These are phyloP conservation scores for Venturia oleaginea DNA, from an alignment of 2,329 filamentous ascomycete genomes.

Conservation along the genomic window DNA sequence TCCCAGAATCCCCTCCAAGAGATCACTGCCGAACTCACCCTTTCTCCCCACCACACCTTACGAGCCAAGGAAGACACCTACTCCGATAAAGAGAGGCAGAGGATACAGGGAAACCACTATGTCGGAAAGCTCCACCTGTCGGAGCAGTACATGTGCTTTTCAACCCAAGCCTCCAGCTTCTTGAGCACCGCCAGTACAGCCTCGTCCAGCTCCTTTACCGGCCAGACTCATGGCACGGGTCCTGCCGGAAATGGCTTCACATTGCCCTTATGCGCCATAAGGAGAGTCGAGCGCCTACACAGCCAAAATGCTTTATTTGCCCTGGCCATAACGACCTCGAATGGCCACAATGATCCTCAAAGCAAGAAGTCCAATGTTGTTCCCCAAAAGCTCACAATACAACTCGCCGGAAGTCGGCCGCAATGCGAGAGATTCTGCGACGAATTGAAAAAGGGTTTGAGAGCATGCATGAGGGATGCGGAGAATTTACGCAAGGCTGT, in stretches of 20 bases:
- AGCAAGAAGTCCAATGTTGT: slow-evolving; percentile 43
- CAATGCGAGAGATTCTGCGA: slow-evolving; percentile 95
- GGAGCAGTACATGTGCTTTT: slow-evolving; percentile 94
- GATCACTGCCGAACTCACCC: slow-evolving; percentile 90
- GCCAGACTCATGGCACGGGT: slow-evolving; percentile 84
- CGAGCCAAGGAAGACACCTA: slow-evolving; percentile 25
- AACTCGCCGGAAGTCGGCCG: slow-evolving; percentile 79
- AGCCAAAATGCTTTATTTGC: slow-evolving; percentile 90
- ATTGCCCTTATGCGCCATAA: slow-evolving; percentile 81
- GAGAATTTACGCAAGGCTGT: slow-evolving; percentile 74
- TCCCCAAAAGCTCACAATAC: slow-evolving; percentile 85
- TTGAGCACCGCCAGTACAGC: slow-evolving; percentile 67
- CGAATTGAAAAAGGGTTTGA: slow-evolving; percentile 79
- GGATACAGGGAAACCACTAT: slow-evolving; percentile 74
- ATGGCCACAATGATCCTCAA: slow-evolving; percentile 39
- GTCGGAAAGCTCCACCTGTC: slow-evolving; percentile 87
- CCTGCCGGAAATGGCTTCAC: slow-evolving; percentile 95
- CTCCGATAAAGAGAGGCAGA: slow-evolving; percentile 58
- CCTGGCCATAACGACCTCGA: slow-evolving; percentile 92
- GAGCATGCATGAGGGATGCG: slow-evolving; percentile 80
- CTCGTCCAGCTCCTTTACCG: slow-evolving; percentile 76
- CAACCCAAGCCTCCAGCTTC: slow-evolving; percentile 85
- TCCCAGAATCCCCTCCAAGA: slow-evolving; percentile 91
- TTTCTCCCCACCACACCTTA: slow-evolving; percentile 50
- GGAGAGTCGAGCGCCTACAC: slow-evolving; percentile 84